A percentile compares a stretch with the other conserved stretches of the same genome.
Evolutionary conservation across 1,139 yeast species (phyloP).

Genomic region (Ogataea hybrid): DNA sequence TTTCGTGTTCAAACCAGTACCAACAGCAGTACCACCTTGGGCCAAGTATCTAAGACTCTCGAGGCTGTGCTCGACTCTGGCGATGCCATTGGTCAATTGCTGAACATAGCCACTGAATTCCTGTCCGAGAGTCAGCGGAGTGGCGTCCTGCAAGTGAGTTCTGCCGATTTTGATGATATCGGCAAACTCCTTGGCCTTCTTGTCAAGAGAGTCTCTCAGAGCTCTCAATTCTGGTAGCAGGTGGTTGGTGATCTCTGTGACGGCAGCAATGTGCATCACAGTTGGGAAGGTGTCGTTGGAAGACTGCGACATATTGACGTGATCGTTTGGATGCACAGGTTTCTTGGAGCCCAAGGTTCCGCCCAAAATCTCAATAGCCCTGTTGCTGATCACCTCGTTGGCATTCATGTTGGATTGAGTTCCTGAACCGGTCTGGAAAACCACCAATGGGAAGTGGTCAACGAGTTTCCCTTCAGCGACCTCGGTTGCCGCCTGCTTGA

Average conservation of each 20-base stretch:
- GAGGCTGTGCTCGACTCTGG: conserved; percentile 72
- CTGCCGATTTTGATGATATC: conserved; percentile 96
- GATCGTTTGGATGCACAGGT: conserved; percentile 98
- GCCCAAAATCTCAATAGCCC: conserved; percentile 94
- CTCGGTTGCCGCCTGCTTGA: conserved; percentile 92
- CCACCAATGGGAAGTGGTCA: conserved; percentile 96
- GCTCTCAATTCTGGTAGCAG: conserved; percentile 77
- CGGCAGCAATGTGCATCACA: conserved; percentile 99
- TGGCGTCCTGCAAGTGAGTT: conserved; percentile 98
- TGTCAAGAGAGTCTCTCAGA: conserved; percentile 73
- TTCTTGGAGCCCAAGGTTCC: conserved; percentile 87
- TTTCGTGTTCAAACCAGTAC: conserved; percentile 94
- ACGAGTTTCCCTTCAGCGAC: conserved; percentile 88
- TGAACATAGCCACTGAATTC: conserved; percentile 96
- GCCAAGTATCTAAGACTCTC: conserved; percentile 81
- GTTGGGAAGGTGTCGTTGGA: conserved; percentile 99
- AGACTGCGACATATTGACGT: conserved; percentile 97
- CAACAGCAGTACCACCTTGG: conserved; percentile 99
- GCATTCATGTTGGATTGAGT: conserved; percentile 99
- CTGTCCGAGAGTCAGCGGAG: conserved; percentile 96
- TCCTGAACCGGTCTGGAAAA: conserved; percentile 98
- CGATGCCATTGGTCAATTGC: conserved; percentile 88
- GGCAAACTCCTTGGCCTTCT: conserved; percentile 77
- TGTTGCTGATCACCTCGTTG: conserved; percentile 95
- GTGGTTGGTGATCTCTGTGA: conserved; percentile 72